Conservation (phyloP, 257 asterid species). For the Ophiorrhiza pumila region DNA sequence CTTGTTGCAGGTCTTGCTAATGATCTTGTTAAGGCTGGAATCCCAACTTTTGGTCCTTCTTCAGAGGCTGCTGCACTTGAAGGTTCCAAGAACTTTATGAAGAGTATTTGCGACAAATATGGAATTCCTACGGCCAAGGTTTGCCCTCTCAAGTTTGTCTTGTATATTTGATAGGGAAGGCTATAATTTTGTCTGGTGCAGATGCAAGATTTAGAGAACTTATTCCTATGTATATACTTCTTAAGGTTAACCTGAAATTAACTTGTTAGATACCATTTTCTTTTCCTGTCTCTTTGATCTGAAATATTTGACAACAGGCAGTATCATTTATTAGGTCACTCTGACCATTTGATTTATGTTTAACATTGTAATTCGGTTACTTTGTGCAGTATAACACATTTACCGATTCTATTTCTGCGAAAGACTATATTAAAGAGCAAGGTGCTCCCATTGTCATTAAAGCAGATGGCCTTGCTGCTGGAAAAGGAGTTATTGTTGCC, state of each 20-base stretch:
- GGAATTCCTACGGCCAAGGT: slow-evolving; percentile 96
- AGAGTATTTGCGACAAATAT: slow-evolving; percentile 79
- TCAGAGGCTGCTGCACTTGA: slow-evolving; percentile 95
- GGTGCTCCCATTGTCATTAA: slow-evolving; percentile 86
- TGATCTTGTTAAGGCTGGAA: slow-evolving; percentile 84
- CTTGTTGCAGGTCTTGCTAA: slow-evolving; percentile 92
- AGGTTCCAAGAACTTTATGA: slow-evolving; percentile 93
- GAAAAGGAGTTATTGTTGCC: slow-evolving; percentile 91
- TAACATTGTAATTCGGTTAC: slow-evolving; percentile 3
- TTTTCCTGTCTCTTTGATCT: neutral
- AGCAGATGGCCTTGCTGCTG: slow-evolving; percentile 96
- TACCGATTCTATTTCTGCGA: slow-evolving; percentile 61
- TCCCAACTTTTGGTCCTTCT: slow-evolving; percentile 90
- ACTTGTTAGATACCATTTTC: neutral
- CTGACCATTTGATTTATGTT: neutral
- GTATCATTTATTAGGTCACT: neutral
- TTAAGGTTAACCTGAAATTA: neutral
- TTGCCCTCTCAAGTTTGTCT: neutral
- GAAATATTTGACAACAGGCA: neutral
- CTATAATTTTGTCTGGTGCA: neutral
- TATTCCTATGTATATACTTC: neutral
- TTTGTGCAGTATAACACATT: slow-evolving; percentile 75
- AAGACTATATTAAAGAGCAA: slow-evolving; percentile 66
- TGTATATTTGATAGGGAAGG: neutral
- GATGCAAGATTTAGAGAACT: neutral